A percentile compares a stretch with the other conserved stretches of the same genome.
Conservation (phyloP, 2,329 filamentous ascomycete genomes). For the Aureobasidium sp. region DNA sequence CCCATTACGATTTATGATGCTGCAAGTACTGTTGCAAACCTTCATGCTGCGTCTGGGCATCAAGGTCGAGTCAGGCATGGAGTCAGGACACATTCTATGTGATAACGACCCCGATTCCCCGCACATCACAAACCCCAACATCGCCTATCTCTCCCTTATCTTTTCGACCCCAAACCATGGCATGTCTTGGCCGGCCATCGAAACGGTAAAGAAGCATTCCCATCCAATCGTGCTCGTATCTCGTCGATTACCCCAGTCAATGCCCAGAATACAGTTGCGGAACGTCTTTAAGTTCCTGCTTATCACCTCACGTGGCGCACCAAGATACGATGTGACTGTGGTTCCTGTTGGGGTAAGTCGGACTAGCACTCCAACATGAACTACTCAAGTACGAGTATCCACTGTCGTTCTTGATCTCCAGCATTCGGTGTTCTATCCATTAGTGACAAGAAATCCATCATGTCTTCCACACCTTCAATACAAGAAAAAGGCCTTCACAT, state of each 20-base stretch:
- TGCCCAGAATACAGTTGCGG: background rate
- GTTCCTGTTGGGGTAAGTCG: background rate
- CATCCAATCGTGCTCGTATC: background rate
- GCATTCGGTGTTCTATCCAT: background rate
- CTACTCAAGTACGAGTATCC: background rate
- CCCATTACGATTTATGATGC: background rate
- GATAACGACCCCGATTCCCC: background rate
- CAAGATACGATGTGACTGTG: background rate
- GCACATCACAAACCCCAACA: background rate
- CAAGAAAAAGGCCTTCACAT: background rate
- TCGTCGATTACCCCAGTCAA: background rate
- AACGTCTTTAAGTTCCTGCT: background rate
- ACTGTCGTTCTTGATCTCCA: background rate
- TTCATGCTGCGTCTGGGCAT: background rate
- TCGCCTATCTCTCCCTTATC: slow-evolving; percentile 8
- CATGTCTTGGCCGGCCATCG: background rate
- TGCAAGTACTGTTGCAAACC: background rate
- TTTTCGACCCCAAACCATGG: background rate
- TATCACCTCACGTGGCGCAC: background rate
- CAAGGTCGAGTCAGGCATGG: background rate
- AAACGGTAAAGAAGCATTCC: background rate
- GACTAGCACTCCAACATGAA: background rate
- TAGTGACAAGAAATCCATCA: background rate
- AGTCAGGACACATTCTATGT: slow-evolving; percentile 1
- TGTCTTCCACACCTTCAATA: background rate